Evolutionary conservation across 768 basidiomycete species (phyloP).

Genomic region (Mycena metata): DNA sequence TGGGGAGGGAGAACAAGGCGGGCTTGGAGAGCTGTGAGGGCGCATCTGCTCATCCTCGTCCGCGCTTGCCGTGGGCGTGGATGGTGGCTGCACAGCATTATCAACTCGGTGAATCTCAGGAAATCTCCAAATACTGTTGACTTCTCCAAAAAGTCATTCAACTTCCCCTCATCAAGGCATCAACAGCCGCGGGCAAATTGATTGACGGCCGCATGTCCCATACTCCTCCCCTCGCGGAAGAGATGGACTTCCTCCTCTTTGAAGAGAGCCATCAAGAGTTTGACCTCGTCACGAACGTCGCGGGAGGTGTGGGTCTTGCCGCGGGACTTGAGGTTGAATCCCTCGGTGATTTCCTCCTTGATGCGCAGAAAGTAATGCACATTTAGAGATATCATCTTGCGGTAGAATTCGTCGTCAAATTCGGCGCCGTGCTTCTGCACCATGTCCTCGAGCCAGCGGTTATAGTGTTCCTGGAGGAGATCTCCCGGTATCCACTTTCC

Average conservation of each 20-base stretch:
- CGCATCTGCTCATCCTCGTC: too few species aligned
- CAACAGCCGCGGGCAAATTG: conserved; percentile 33
- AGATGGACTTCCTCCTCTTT: conserved; percentile 38
- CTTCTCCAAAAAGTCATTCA: neutral
- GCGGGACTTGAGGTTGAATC: conserved; percentile 26
- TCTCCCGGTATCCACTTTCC: conserved; percentile 38
- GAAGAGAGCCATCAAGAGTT: conserved; percentile 37
- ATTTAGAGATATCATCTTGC: conserved; percentile 43
- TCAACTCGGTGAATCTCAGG: too few species aligned
- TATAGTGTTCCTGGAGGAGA: conserved; percentile 43
- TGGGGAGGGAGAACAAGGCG: too few species aligned
- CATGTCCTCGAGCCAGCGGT: conserved; percentile 40
- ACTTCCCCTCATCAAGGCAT: conserved; percentile 26
- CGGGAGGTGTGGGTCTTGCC: conserved; percentile 39
- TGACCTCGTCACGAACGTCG: conserved; percentile 36
- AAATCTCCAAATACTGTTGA: neutral
- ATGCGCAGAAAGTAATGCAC: conserved; percentile 39
- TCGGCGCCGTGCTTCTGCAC: conserved; percentile 37
- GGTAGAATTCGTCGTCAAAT: conserved; percentile 41
- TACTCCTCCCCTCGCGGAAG: conserved; percentile 33
- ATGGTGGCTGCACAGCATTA: too few species aligned
- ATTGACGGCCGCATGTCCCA: conserved; percentile 37
- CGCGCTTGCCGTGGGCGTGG: too few species aligned
- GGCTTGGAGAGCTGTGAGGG: too few species aligned
- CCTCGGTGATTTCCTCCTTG: conserved; percentile 40